Conservation (phyloP, 441 rosid genomes). For the Erodium chrysanthum region DNA sequence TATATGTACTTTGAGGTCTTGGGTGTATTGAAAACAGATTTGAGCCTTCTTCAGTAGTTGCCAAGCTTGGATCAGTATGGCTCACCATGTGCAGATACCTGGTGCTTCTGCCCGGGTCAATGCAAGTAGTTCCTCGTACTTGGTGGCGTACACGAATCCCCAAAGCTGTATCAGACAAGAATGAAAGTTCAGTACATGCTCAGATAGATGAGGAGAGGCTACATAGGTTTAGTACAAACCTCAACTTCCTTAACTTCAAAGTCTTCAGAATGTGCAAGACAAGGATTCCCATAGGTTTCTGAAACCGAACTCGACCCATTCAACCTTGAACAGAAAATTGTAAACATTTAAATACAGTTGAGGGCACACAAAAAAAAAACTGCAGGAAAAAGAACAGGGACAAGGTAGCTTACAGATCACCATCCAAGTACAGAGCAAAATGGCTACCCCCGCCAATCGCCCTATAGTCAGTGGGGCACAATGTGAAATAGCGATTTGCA, state of each 20-base stretch:
- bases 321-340: constrained; percentile 34
- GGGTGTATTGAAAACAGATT: too few species aligned
- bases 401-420: constrained; percentile 58
- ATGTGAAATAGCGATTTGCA: constrained; percentile 75
- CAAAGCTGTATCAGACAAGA: constrained; percentile 45
- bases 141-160: constrained; percentile 80
- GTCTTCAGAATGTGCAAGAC: constrained; percentile 65
- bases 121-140: constrained; percentile 72
- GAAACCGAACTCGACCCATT: constrained; percentile 87
- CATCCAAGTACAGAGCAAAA: constrained; percentile 81
- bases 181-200: too few species aligned
- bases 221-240: constrained; percentile 42
- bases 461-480: constrained; percentile 63
- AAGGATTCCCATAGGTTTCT: constrained; percentile 83
- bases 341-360: not conserved
- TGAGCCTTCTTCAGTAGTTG: too few species aligned
- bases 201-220: too few species aligned
- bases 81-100: constrained; percentile 73
- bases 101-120: constrained; percentile 53
- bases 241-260: constrained; percentile 83
- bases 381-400: not conserved
- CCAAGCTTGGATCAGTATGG: not conserved
- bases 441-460: constrained; percentile 94
- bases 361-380: not conserved
- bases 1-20: not conserved